Conservation (phyloP, 2,329 filamentous ascomycete species). For the Ophiostoma sp. region DNA sequence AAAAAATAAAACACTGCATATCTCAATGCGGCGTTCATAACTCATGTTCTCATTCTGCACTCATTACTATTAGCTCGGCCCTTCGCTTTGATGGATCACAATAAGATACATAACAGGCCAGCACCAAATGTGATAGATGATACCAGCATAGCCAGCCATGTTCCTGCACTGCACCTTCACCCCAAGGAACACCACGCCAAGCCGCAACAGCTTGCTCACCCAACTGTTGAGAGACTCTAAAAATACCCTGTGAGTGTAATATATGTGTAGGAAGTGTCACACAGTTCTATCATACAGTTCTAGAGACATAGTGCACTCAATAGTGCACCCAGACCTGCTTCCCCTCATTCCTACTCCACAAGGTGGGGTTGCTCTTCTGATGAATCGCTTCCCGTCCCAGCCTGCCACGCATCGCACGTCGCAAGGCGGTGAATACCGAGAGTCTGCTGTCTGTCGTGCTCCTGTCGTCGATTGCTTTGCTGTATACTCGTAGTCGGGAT, state of each 20-base stretch:
- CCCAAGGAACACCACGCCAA: neutral
- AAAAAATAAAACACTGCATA: no score
- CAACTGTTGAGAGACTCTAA: slow-evolving; percentile 3
- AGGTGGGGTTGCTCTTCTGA: neutral
- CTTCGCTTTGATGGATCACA: neutral
- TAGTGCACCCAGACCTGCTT: neutral
- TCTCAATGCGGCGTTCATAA: neutral
- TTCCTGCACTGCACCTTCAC: neutral
- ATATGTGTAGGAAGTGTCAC: neutral
- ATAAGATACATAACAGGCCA: neutral
- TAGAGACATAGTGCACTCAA: no score
- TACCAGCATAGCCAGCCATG: neutral
- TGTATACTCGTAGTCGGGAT: no score
- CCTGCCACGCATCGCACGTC: neutral
- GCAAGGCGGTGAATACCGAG: neutral
- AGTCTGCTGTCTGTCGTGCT: neutral
- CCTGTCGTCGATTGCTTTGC: no score
- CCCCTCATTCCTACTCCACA: slow-evolving; percentile 5
- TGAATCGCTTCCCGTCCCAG: neutral
- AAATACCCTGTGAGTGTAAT: neutral
- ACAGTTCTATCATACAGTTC: no score
- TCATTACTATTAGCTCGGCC: neutral
- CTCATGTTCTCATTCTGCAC: neutral
- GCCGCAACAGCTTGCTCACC: neutral
- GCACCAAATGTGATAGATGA: neutral